These are phyloP conservation scores for Sutorius eximius DNA, from an alignment of 1,284 basidiomycete genomes.

Conservation along the genomic window DNA sequence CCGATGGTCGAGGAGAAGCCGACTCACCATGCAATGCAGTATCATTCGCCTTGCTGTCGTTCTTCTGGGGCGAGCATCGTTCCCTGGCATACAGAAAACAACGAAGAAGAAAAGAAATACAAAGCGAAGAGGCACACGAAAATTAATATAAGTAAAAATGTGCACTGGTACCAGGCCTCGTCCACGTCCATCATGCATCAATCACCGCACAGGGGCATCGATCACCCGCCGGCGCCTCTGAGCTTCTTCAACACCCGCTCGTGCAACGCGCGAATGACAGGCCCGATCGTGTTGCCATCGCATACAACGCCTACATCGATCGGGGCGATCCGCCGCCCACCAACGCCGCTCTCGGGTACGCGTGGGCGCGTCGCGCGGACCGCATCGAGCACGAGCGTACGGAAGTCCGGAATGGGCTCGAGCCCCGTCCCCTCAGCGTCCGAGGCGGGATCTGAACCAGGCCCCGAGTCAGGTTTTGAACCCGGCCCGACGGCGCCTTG, in stretches of 20 bases:
- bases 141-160: background rate
- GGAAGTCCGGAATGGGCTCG: constrained; percentile 62
- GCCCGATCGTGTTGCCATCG: constrained; percentile 46
- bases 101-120: background rate
- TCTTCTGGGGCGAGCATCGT: background rate
- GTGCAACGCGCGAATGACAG: constrained; percentile 50
- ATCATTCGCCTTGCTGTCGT: background rate
- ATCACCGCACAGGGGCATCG: background rate
- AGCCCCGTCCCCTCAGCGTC: constrained; percentile 40
- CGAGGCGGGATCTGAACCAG: background rate
- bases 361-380: constrained; percentile 24
- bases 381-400: constrained; percentile 46
- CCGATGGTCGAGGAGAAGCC: too few relatives aligned
- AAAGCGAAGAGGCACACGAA: background rate
- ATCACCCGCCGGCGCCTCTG: constrained; percentile 15
- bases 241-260: constrained; percentile 40
- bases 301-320: constrained; percentile 67
- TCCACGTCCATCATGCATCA: background rate
- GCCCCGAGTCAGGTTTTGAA: background rate
- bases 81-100: background rate
- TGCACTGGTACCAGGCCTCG: background rate
- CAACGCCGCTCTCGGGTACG: constrained; percentile 7
- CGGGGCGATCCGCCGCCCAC: constrained; percentile 41
- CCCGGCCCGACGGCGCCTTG: constrained; percentile 15
- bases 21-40: background rate